Evolutionary conservation across 2,329 filamentous ascomycete genomes (phyloP), one percentile per base, ranked within the genome.

Genomic region (Neonectria ditissima): DNA sequence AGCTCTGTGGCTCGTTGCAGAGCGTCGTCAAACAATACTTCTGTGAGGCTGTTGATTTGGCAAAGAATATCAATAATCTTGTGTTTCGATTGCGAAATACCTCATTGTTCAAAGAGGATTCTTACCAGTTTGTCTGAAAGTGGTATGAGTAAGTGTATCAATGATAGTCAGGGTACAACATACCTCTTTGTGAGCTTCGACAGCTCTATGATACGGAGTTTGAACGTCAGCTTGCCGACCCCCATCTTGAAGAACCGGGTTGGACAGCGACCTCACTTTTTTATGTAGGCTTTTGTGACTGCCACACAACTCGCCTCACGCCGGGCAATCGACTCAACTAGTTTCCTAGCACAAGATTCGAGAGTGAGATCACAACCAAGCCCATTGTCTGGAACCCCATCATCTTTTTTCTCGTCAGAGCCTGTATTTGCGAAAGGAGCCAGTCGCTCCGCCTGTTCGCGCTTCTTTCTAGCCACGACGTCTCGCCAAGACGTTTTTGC

Each of bases 1-100:
- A 73, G 66, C 1, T 65, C 44, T n/a, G 37, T 51, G 1, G 69
- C 70, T 3, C 62, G 64, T 11, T 20, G n/a, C 0, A 73, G 3
- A 1, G 69, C 70, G 20, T 72, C 69, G 13, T 66, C 22, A 16
- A 73, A 73, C 2, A 65, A 20, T 2, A 70, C 52, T 28, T 71
- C 71, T 7, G 60, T 63, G 37, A 63, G 48, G 18, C 60, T 63
- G 32, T n/a, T 5, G 2, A 10, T 47, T 14, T 2, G 53, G 22
- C 26, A 13, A 41, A 4, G 5, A 13, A 32, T 16, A 1, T 9
- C 13, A 22, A 20, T 20, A 2, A 32, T 4, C 44, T 18, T 18
- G 44, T 11, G 14, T 9, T 16, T 14, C n/a, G 14, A n/a, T 2
- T 8, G 6, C 16, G 16, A n/a, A 3, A 37, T n/a, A 14, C 34